These are phyloP conservation scores for Ophiostoma fasciatum DNA, from an alignment of 2,329 filamentous ascomycete genomes.

Conservation along the genomic window DNA sequence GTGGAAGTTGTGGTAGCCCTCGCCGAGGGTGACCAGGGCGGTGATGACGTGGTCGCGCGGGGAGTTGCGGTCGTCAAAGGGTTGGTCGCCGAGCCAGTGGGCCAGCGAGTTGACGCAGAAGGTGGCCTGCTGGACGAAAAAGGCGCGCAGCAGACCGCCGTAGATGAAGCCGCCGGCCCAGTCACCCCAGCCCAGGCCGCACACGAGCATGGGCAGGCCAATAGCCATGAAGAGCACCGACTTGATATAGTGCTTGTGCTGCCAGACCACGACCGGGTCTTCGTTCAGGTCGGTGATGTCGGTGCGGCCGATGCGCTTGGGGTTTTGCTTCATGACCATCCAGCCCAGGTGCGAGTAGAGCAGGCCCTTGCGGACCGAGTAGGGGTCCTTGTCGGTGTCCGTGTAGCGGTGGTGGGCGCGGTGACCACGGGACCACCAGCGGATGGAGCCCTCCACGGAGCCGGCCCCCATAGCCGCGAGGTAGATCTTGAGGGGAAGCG, in stretches of 20 bases:
- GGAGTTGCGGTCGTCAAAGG: conserved; percentile 85
- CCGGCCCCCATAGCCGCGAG: conserved; percentile 69
- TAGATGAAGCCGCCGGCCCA: conserved; percentile 74
- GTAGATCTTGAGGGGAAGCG: conserved; percentile 62
- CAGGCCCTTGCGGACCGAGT: conserved; percentile 79
- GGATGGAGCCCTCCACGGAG: conserved; percentile 71
- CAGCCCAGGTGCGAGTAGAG: conserved; percentile 75
- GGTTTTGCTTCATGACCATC: conserved; percentile 92
- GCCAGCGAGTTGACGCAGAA: conserved; percentile 88
- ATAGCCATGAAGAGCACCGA: conserved; percentile 64
- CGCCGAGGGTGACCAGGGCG: conserved; percentile 69
- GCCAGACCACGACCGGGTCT: conserved; percentile 72
- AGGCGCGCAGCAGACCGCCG: conserved; percentile 70
- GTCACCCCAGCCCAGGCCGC: conserved; percentile 68
- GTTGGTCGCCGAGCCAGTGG: conserved; percentile 84
- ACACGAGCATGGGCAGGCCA: conserved; percentile 58
- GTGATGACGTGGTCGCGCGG: conserved; percentile 80
- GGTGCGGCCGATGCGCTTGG: conserved; percentile 73
- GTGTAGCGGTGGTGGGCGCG: conserved; percentile 83
- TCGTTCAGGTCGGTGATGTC: conserved; percentile 83
- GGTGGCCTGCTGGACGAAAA: conserved; percentile 82
- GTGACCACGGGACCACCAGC: conserved; percentile 82
- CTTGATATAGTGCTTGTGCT: conserved; percentile 78
- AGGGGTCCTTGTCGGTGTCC: conserved; percentile 84
- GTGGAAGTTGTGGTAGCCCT: conserved; percentile 89